These are phyloP conservation scores for Tylopilus intermedius DNA, from an alignment of 768 basidiomycete species.

Conservation along the genomic window DNA sequence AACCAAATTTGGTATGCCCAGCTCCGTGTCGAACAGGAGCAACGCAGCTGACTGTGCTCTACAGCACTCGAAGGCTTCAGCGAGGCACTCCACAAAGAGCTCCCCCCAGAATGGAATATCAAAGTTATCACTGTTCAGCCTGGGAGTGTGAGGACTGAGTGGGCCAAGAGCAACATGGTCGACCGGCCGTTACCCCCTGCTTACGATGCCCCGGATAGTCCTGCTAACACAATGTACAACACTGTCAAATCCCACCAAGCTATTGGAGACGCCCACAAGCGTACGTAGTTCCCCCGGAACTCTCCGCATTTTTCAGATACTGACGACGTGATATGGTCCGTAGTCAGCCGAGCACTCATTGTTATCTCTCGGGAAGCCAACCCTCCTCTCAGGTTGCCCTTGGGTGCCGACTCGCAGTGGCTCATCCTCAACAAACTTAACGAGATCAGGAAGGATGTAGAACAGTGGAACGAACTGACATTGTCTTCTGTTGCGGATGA, in stretches of 20 bases:
- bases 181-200: conserved; percentile 13
- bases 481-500: not conserved
- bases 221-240: conserved; percentile 13
- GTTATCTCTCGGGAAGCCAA: conserved; percentile 15
- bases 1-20: conserved; percentile 20
- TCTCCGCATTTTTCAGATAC: not conserved
- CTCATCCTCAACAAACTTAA: conserved; percentile 13
- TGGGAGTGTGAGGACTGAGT: conserved; percentile 19
- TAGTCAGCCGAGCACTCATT: conserved; percentile 17
- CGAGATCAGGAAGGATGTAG: conserved; percentile 15
- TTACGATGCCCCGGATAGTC: conserved; percentile 15
- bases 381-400: conserved; percentile 17
- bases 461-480: not conserved
- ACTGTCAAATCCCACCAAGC: no score
- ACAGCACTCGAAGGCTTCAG: conserved; percentile 27
- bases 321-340: not conserved
- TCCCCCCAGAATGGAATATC: conserved; percentile 25
- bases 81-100: conserved; percentile 21
- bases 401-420: conserved; percentile 19
- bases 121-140: conserved; percentile 21
- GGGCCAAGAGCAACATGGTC: conserved; percentile 19
- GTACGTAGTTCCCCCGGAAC: not conserved
- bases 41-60: not conserved
- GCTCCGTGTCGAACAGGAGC: no score
- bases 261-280: no score